Base-by-base conservation (phyloP, 805 yeast species). In the Cyberlindnera saturnus region DNA sequence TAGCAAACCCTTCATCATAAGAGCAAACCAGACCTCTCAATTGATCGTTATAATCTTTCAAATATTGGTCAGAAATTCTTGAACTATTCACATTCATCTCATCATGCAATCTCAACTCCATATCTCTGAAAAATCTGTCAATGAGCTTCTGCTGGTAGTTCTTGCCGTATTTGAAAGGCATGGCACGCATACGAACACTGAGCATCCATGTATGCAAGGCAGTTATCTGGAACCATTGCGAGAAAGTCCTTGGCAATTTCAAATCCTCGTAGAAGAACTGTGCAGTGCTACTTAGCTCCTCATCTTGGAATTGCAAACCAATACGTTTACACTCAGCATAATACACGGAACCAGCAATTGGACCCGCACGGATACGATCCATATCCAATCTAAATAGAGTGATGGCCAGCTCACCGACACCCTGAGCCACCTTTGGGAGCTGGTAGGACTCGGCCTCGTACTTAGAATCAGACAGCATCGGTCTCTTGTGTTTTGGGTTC, bases 191-290 rank as follows among this genome's bases (percentile, higher is more conserved):
- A 60, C 99, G 81, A 15, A 86, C 96, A 51, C 84, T 83, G 37
- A 93, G 71, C 58, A 93, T 81, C 99, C 99, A 93, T 46, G 86
- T 80, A 63, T 93, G 99, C 52, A 93, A 71, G 1, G 83, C 71
- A 6, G 96, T 86, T 48, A 93, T 84, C 65, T 91, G 98, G 63
- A 83, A 91, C 96, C 96, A 91, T 63, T 89, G 95, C n/a, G 91
- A 79, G 59, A 91, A 90, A 1, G 97, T 83, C 59, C 76, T 73
- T 31, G 96, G 96, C 57, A 93, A 69, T 20, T 78, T 82, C 44
- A 93, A 68, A 11, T 90, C 85, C 42, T 86, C 85, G 60, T 88
- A 93, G 72, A 88, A 93, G 60, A 87, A 93, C 42, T 69, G 70
- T 2, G 96, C 96, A 5, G 86, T 75, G 16, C 76, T 79, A 4